These are phyloP conservation scores for Cynara cardunculus DNA, from an alignment of 129 eudicot species.

Conservation along the genomic window DNA sequence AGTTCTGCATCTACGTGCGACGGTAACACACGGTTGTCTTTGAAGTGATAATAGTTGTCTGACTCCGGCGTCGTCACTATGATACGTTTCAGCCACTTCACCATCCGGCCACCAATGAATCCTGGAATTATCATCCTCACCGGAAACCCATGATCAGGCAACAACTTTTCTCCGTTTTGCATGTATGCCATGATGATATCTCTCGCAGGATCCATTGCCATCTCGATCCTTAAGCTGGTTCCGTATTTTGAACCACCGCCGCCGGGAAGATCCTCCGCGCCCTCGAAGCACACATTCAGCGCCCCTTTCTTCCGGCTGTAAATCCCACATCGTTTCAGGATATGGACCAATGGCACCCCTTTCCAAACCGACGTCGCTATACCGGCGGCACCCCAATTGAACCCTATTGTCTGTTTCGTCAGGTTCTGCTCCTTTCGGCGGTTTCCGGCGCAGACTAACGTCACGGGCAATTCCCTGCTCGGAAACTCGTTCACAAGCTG, in stretches of 20 bases:
- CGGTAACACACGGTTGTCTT: constrained; percentile 84
- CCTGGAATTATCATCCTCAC: constrained; percentile 88
- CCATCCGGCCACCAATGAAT: constrained; percentile 92
- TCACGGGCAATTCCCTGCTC: constrained; percentile 55
- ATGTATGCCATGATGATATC: constrained; percentile 83
- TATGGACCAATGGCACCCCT: constrained; percentile 62
- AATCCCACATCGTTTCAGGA: constrained; percentile 68
- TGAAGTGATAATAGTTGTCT: constrained; percentile 72
- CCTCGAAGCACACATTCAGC: constrained; percentile 83
- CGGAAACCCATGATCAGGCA: constrained; percentile 93
- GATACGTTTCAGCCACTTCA: constrained; percentile 86
- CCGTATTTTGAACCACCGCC: constrained; percentile 97
- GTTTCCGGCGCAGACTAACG: constrained; percentile 90
- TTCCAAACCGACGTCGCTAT: constrained; percentile 85
- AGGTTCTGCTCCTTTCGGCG: constrained; percentile 84
- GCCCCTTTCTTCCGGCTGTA: constrained; percentile 56
- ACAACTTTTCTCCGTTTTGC: constrained; percentile 76
- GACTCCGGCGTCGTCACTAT: constrained; percentile 72
- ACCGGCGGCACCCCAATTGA: constrained; percentile 95
- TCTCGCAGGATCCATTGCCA: constrained; percentile 80
- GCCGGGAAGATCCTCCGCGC: constrained; percentile 88
- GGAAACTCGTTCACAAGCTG: constrained; percentile 59
- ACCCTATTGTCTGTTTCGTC: constrained; percentile 73
- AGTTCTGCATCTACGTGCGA: constrained; percentile 94
- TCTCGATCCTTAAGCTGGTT: constrained; percentile 59